Percentiles rank a stretch among this genome's conserved stretches.
phyloP scores from a whole-genome alignment of 192 early-diverging fungal species.

The Coemansia interrupta region DNA sequence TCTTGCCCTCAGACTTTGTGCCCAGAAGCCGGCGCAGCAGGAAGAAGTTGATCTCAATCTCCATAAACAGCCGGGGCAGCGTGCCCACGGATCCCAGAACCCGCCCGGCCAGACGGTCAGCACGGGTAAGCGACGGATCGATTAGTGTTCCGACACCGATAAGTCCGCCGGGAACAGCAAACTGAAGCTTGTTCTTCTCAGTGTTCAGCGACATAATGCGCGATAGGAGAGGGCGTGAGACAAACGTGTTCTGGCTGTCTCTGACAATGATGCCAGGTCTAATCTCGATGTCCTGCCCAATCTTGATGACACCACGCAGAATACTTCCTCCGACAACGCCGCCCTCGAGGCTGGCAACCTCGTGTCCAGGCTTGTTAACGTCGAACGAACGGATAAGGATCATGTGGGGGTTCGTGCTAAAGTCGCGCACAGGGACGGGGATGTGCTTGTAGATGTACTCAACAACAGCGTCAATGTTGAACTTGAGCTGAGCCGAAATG shows the following conservation, averaged over 20 bases:
- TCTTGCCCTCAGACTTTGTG: constrained; percentile 96
- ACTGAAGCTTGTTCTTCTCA: constrained; percentile 87
- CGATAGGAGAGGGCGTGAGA: constrained; percentile 83
- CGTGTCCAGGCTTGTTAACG: constrained; percentile 97
- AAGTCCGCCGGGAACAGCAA: constrained; percentile 98
- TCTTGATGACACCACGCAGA: constrained; percentile 80
- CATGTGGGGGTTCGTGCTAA: constrained; percentile 82
- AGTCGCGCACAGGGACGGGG: constrained; percentile 91
- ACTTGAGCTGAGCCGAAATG: constrained; percentile 96
- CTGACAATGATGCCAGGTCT: constrained; percentile 91
- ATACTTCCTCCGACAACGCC: constrained; percentile 98
- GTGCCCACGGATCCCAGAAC: constrained; percentile 89
- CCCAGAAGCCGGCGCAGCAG: constrained; percentile 92
- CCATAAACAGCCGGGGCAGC: constrained; percentile 89
- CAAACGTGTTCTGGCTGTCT: constrained; percentile 78
- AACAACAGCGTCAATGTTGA: constrained; percentile 96
- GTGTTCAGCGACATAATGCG: constrained; percentile 83
- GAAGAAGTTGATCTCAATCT: constrained; percentile 96
- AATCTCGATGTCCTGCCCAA: constrained; percentile 94
- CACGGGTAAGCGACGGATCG: constrained; percentile 94
- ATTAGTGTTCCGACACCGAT: constrained; percentile 97
- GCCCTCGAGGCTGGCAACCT: constrained; percentile 88
- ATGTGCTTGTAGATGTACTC: constrained; percentile 97
- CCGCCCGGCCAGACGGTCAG: constrained; percentile 93
- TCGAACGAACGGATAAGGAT: constrained; percentile 99